Conservation (phyloP, 805 yeast genomes). For the Wickerhamiella parazyma region DNA sequence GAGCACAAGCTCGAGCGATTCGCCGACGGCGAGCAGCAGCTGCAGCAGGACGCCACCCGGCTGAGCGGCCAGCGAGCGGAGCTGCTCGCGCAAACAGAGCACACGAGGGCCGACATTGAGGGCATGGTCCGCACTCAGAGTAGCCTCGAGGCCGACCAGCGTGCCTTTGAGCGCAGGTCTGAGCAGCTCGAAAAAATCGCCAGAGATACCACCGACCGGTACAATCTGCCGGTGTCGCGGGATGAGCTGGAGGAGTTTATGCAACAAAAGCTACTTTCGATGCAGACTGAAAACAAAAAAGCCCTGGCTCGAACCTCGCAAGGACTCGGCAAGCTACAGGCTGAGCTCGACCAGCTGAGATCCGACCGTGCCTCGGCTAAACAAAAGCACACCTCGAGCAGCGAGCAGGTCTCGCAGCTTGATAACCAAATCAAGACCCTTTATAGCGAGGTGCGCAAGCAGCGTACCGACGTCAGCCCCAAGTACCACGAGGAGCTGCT, state of each 20-base stretch:
- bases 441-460: not conserved
- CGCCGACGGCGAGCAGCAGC: conserved; percentile 1
- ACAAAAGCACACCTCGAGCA: not conserved
- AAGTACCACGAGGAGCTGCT: not conserved
- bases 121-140: not conserved
- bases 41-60: conserved; percentile 3
- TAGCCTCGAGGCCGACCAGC: not conserved
- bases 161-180: not conserved
- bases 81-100: conserved; percentile 10
- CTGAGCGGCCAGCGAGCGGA: conserved; percentile 13
- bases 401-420: not conserved
- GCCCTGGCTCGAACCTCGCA: too few species aligned
- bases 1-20: conserved; percentile 27
- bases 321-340: not conserved
- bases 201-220: not conserved
- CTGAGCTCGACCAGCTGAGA: not conserved
- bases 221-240: not conserved
- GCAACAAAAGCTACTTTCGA: not conserved
- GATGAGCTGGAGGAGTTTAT: not conserved
- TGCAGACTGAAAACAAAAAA: not conserved
- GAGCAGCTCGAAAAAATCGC: not conserved
- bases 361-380: not conserved
- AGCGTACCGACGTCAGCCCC: not conserved
- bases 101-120: not conserved
- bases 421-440: not conserved